Evolutionary conservation across 108 stramenopile species (phyloP).

Genomic region (Cyclostephanos invisitatus): DNA sequence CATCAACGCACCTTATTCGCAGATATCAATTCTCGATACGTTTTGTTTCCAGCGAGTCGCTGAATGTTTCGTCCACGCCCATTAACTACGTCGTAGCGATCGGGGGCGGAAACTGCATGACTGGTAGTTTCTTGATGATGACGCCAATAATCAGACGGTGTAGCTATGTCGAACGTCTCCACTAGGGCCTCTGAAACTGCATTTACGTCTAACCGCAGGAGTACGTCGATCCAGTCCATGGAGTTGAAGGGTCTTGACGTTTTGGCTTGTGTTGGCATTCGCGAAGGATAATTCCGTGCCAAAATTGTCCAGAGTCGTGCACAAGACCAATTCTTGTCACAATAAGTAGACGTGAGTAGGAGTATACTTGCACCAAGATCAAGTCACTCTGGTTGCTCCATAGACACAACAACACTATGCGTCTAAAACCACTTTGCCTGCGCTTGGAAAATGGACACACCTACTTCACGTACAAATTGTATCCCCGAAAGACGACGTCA

Average conservation of each 20-base stretch:
- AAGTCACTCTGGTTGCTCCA: too few species aligned
- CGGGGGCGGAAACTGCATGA: background rate
- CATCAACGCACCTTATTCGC: slow-evolving; percentile 20
- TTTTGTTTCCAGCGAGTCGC: slow-evolving; percentile 23
- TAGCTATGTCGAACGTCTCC: too few species aligned
- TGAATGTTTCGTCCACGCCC: slow-evolving; percentile 28
- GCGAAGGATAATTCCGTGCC: too few species aligned
- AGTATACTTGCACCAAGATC: background rate
- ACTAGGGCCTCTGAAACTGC: too few species aligned
- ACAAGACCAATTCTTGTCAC: too few species aligned
- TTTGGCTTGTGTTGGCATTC: too few species aligned
- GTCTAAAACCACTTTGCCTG: background rate
- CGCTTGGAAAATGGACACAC: background rate
- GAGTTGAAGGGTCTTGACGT: background rate
- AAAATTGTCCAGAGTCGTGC: too few species aligned
- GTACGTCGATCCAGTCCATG: background rate
- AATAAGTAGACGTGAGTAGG: background rate
- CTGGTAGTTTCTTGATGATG: too few species aligned
- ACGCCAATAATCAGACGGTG: too few species aligned
- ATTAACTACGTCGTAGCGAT: slow-evolving; percentile 13
- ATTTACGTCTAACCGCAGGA: background rate
- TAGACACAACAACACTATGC: too few species aligned
- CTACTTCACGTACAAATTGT: slow-evolving; percentile 34
- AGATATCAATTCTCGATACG: slow-evolving; percentile 8
- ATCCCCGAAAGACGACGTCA: slow-evolving; percentile 25